Conservation (phyloP, 163 green algal genomes). For the Scenedesmus sp. region DNA sequence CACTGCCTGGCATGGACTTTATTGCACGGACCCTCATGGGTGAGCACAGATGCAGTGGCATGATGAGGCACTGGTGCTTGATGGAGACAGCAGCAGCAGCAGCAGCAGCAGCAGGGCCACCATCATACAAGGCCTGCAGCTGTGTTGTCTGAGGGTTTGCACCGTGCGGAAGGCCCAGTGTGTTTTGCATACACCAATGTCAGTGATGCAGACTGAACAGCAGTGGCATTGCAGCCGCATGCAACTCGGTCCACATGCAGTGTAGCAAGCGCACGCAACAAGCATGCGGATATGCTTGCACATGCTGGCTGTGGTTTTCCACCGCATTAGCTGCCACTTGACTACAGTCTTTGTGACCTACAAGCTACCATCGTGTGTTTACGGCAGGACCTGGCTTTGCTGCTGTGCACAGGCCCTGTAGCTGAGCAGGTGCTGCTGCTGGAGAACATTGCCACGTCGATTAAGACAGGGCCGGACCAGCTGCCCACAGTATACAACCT, state of each 20-base stretch:
- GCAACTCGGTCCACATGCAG: neutral
- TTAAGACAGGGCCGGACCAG: slow-evolving; percentile 90
- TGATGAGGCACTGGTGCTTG: neutral
- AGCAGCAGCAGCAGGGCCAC: no score
- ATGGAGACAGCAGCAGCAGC: neutral
- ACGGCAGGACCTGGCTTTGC: neutral
- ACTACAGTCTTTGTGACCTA: neutral
- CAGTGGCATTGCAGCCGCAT: neutral
- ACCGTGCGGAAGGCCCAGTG: no score
- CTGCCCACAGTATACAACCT: slow-evolving; percentile 83
- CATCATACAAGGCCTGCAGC: no score
- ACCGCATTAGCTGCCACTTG: neutral
- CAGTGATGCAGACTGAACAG: neutral
- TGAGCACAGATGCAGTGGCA: slow-evolving; percentile 46
- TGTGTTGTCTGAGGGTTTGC: no score
- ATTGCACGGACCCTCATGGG: slow-evolving; percentile 84
- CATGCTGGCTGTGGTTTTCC: neutral
- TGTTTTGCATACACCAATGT: no score
- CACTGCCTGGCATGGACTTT: slow-evolving; percentile 88
- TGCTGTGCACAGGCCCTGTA: slow-evolving; percentile 58
- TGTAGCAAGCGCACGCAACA: neutral
- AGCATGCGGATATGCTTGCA: no score
- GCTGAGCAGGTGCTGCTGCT: slow-evolving; percentile 91
- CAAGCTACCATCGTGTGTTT: no score
- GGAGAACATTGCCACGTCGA: slow-evolving; percentile 93